These are phyloP conservation scores for Besnoitia besnoiti DNA, from an alignment of 169 alveolate species.

Conservation along the genomic window DNA sequence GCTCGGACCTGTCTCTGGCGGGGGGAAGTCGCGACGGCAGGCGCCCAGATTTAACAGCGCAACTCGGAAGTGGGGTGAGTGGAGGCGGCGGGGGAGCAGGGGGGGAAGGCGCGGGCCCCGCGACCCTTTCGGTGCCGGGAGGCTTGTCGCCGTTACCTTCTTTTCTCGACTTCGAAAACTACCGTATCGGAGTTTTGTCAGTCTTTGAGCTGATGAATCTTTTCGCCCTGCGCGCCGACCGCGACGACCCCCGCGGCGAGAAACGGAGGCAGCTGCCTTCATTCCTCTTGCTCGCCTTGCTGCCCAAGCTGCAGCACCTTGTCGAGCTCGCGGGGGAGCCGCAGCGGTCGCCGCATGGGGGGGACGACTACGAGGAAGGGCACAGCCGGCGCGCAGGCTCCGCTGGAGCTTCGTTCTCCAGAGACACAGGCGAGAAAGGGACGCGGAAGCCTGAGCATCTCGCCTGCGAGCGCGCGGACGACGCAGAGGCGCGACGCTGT, in stretches of 20 bases:
- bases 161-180: constrained; percentile 15
- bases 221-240: constrained; percentile 51
- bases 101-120: not conserved
- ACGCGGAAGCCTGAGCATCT: not conserved
- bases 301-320: constrained; percentile 29
- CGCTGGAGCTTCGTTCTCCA: not conserved
- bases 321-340: not conserved
- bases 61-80: too few species aligned
- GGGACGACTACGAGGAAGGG: not conserved
- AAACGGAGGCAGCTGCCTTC: constrained; percentile 50
- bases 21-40: too few species aligned
- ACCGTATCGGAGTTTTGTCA: constrained; percentile 19
- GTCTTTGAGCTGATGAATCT: constrained; percentile 58
- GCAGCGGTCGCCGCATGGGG: not conserved
- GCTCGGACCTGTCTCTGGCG: too few species aligned
- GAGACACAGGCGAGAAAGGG: not conserved
- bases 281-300: not conserved
- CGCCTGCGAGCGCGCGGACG: too few species aligned
- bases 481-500: not conserved
- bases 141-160: constrained; percentile 1
- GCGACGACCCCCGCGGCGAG: constrained; percentile 43
- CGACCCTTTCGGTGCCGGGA: not conserved
- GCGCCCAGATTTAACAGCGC: too few species aligned
- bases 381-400: not conserved
- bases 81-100: too few species aligned